Conservation (phyloP, 1,139 yeast genomes). For the Zygoascus hellenicus region DNA sequence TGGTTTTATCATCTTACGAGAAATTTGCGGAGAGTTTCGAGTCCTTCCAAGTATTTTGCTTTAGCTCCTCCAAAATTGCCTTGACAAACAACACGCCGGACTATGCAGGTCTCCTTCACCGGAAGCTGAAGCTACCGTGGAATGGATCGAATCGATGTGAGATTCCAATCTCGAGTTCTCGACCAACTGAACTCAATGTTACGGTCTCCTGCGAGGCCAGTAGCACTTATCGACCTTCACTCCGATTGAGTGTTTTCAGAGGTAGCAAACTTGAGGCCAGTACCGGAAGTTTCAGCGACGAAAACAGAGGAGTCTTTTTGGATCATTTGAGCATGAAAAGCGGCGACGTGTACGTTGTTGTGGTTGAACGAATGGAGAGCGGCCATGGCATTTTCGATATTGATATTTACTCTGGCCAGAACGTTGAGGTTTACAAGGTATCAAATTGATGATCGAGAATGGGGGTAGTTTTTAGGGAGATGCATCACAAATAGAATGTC, state of each 20-base stretch:
- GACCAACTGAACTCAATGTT: conserved; percentile 4
- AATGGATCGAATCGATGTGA: conserved; percentile 20
- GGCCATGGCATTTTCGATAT: conserved; percentile 25
- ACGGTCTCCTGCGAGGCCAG: background rate
- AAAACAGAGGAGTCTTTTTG: conserved; percentile 42
- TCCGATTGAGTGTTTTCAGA: conserved; percentile 30
- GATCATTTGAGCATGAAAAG: conserved; percentile 27
- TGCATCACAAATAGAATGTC: no score
- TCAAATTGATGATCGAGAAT: no score
- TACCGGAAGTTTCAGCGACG: conserved; percentile 41
- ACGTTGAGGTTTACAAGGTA: background rate
- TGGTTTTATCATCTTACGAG: conserved; percentile 34
- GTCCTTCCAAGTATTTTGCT: conserved; percentile 10
- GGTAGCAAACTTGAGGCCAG: conserved; percentile 26
- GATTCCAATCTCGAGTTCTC: conserved; percentile 12
- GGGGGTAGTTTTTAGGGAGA: no score
- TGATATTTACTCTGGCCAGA: conserved; percentile 15
- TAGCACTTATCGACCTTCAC: conserved; percentile 23
- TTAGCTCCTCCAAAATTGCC: conserved; percentile 18
- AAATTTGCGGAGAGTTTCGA: conserved; percentile 5
- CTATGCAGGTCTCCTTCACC: conserved; percentile 23
- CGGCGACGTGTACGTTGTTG: conserved; percentile 16
- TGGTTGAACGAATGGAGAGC: conserved; percentile 30
- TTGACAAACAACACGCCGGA: conserved; percentile 19
- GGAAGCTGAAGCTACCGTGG: conserved; percentile 20